Evolutionary conservation across 2,329 filamentous ascomycete genomes (phyloP).

Genomic region (Parafenestella ontariensis): DNA sequence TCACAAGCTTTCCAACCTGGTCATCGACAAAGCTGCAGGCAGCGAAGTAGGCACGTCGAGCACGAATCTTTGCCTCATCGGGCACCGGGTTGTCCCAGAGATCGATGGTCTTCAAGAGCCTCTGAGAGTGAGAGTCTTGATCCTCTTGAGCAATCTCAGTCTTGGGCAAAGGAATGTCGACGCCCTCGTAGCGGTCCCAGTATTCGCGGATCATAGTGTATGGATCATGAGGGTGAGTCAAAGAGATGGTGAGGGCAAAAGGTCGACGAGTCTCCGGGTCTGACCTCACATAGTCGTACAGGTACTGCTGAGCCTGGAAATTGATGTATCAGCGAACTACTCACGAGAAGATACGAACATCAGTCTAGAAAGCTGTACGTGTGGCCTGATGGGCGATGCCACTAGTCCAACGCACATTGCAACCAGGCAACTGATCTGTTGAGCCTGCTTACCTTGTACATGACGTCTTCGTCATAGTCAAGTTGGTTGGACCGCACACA

Average conservation of each 20-base stretch:
- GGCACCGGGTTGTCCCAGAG: slow-evolving; percentile 84
- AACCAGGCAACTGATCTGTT: not conserved
- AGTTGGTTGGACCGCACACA: slow-evolving; percentile 93
- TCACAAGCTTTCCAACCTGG: slow-evolving; percentile 82
- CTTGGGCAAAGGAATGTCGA: slow-evolving; percentile 84
- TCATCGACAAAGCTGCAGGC: slow-evolving; percentile 94
- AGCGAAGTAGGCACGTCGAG: slow-evolving; percentile 88
- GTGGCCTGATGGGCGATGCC: not conserved
- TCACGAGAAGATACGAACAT: not conserved
- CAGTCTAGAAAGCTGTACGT: not conserved
- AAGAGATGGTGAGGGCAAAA: slow-evolving; percentile 88
- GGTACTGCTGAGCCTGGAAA: slow-evolving; percentile 74
- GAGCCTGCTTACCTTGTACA: slow-evolving; percentile 68
- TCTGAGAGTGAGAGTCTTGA: slow-evolving; percentile 85
- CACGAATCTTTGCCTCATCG: slow-evolving; percentile 84
- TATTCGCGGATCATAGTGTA: slow-evolving; percentile 94
- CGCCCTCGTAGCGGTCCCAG: slow-evolving; percentile 89
- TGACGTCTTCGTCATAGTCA: slow-evolving; percentile 95
- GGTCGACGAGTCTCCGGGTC: slow-evolving; percentile 72
- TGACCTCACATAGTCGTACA: slow-evolving; percentile 89
- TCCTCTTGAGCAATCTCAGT: slow-evolving; percentile 80
- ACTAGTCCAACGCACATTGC: not conserved
- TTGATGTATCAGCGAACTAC: slow-evolving; percentile 10
- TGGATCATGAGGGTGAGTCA: slow-evolving; percentile 93
- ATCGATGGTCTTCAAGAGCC: slow-evolving; percentile 84